Conservation (phyloP, 345 rosid species). For the Carallia pectinifolia region DNA sequence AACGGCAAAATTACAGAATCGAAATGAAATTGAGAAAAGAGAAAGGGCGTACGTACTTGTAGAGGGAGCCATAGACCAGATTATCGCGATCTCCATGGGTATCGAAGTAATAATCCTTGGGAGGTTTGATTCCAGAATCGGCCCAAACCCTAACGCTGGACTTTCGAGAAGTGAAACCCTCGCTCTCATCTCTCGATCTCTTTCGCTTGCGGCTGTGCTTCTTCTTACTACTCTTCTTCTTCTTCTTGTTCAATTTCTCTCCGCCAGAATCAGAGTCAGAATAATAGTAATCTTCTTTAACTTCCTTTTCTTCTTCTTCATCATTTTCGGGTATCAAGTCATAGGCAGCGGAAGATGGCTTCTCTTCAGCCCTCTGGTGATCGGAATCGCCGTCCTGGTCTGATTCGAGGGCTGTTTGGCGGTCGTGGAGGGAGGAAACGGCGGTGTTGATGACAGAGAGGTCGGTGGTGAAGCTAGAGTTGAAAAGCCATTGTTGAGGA, state of each 20-base stretch:
- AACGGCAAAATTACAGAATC: neutral
- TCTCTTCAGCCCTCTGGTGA: neutral
- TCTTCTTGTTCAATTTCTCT: constrained; percentile 38
- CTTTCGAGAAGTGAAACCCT: constrained; percentile 39
- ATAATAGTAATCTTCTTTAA: neutral
- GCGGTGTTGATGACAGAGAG: constrained; percentile 54
- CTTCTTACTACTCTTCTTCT: constrained; percentile 22
- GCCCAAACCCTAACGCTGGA: constrained; percentile 46
- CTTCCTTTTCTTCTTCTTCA: constrained; percentile 5
- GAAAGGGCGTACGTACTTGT: constrained; percentile 49
- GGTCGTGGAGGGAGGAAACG: constrained; percentile 34
- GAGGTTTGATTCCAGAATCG: constrained; percentile 42
- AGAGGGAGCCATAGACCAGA: constrained; percentile 75
- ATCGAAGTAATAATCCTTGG: constrained; percentile 83
- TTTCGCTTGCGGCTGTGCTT: constrained; percentile 25
- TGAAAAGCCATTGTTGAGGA: constrained; percentile 66
- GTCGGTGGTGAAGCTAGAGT: constrained; percentile 80
- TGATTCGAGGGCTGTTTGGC: constrained; percentile 13
- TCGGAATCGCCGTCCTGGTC: constrained; percentile 22
- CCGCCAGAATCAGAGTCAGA: constrained; percentile 21
- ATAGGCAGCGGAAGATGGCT: constrained; percentile 33
- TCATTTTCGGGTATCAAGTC: constrained; percentile 43
- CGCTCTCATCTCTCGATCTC: constrained; percentile 28
- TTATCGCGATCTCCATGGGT: constrained; percentile 83
- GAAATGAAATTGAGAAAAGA: neutral